Base-by-base conservation (phyloP, 169 alveolate genomes). In the Cryptosporidium tyzzeri region DNA sequence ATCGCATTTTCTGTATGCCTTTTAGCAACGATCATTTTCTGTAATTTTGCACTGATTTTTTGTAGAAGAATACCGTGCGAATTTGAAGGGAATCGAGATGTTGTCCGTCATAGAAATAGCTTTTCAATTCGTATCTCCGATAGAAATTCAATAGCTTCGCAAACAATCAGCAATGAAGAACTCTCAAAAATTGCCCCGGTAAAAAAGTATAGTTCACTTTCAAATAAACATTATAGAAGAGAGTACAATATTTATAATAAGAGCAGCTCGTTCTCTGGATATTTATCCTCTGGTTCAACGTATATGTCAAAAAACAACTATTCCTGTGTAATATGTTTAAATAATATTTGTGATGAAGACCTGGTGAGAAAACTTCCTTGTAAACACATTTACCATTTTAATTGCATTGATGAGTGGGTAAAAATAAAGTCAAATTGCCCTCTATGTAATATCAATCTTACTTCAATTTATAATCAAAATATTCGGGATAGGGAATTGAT, bases 361-460 rank as follows among this genome's bases (percentile, higher is more conserved):
- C 70, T 62, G 3, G 50, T 80, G 18, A 26, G 89, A 16, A 41
- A 26, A 9, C 75, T 80, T 29, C 89, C 89, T 45, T 80, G 89
- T 45, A 26, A 31, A 8, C 89, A 80, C 45, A n/a, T 80, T 41
- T 80, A 80, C 44, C 89, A 80, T 39, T 62, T 39, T 41, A 80
- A 62, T 10, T 80, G 89, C 26, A 80, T 80, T 14, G 89, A 80
- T 80, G 69, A 80, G 35, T 80, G 89, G 89, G 75, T 80, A 26
- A 65, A 80, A 26, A 59, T 59, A 26, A 37, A 39, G 41, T 80
- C 80, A n/a, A 65, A 37, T 67, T 80, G 89, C 35, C 89, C 89
- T 18, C 69, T 80, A 41, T 80, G 89, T 50, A 80, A 80, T 39
- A 16, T 44, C 35, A 65, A 67, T 45, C 62, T 80, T n/a, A 67